phyloP scores from a whole-genome alignment of 176 grass and related monocot species.

The Oropetium thomaeum region DNA sequence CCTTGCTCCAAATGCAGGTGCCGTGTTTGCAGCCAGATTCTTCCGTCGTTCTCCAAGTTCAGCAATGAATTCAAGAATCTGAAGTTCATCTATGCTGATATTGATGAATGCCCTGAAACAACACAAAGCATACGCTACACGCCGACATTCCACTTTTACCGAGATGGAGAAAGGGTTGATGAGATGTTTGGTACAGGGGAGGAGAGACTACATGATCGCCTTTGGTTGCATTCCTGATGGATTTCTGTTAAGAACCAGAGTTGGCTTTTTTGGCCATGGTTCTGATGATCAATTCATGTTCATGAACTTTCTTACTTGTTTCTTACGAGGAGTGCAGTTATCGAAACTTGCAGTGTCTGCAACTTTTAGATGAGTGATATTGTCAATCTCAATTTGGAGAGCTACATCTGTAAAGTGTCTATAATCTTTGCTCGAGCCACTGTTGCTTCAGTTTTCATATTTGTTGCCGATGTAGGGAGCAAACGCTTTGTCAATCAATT shows the following conservation, averaged over 20 bases:
- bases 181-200: slow-evolving; percentile 88
- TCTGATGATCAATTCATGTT: slow-evolving; percentile 12
- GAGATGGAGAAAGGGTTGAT: slow-evolving; percentile 81
- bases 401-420: background rate
- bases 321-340: background rate
- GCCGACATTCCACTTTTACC: slow-evolving; percentile 82
- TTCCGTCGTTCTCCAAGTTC: slow-evolving; percentile 61
- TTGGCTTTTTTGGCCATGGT: background rate
- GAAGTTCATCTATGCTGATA: slow-evolving; percentile 76
- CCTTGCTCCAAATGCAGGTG: slow-evolving; percentile 46
- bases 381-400: slow-evolving; percentile 2
- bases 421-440: background rate
- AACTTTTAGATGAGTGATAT: background rate
- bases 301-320: background rate
- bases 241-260: background rate
- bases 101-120: slow-evolving; percentile 87
- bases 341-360: background rate
- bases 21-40: slow-evolving; percentile 66
- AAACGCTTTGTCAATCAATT: background rate
- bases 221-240: slow-evolving; percentile 87
- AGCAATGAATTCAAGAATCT: slow-evolving; percentile 91
- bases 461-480: background rate
- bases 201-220: slow-evolving; percentile 70
- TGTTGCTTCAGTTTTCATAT: background rate
- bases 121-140: slow-evolving; percentile 83